Conservation (phyloP, 106 monocot genomes). For the Dioscorea dumetorum region DNA sequence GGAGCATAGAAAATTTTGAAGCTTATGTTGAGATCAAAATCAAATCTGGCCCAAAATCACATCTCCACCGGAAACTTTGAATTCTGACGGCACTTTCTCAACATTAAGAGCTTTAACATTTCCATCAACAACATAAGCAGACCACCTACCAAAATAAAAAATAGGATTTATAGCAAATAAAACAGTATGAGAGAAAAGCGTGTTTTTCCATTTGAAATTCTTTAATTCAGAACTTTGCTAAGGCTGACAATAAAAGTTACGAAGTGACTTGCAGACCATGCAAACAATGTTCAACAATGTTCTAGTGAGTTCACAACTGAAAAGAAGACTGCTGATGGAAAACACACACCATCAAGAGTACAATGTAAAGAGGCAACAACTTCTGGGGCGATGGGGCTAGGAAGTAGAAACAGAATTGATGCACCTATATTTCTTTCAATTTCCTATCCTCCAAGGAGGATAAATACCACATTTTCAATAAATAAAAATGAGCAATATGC, state of each 20-base stretch:
- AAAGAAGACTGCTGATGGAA: no score
- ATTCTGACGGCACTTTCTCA: conserved; percentile 89
- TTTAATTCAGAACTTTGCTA: not conserved
- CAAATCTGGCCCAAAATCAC: conserved; percentile 84
- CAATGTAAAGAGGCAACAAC: no score
- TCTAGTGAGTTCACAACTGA: no score
- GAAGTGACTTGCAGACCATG: not conserved
- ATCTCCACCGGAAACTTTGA: conserved; percentile 86
- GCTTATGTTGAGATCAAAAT: not conserved
- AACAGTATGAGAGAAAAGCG: not conserved
- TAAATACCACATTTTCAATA: no score
- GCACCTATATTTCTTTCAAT: no score
- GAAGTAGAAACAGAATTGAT: no score
- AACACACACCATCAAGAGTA: no score
- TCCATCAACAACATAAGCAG: conserved; percentile 83
- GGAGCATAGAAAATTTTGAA: not conserved
- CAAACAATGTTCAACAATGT: not conserved
- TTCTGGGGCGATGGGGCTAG: no score
- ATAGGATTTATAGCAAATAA: not conserved
- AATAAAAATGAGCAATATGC: no score
- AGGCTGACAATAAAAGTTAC: not conserved
- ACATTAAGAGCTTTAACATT: conserved; percentile 69
- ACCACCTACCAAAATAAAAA: conserved; percentile 57
- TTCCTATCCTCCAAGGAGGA: no score
- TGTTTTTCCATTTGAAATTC: not conserved